phyloP scores from a whole-genome alignment of 202 grass and related monocot genomes.

The Setaria viridis region DNA sequence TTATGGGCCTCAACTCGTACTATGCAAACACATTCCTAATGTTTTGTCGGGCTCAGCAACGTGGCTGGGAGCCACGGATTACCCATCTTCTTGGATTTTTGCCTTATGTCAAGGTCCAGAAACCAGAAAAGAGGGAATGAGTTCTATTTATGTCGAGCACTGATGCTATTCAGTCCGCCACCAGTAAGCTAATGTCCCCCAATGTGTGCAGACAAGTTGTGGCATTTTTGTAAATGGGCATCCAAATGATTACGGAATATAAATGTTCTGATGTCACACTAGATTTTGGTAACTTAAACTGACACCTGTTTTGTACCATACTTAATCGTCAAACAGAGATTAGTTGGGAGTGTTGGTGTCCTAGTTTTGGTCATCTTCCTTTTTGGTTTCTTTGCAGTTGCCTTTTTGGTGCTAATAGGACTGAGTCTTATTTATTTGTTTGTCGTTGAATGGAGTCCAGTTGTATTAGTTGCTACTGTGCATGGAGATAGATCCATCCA shows the following conservation, averaged over 20 bases:
- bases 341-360: conserved; percentile 47
- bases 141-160: conserved; percentile 10
- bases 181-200: conserved; percentile 38
- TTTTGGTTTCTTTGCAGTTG: conserved; percentile 40
- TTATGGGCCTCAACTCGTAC: conserved; percentile 91
- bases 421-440: conserved; percentile 47
- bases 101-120: conserved; percentile 87
- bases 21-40: conserved; percentile 91
- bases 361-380: conserved; percentile 39
- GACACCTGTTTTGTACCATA: conserved; percentile 76
- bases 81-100: conserved; percentile 66
- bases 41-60: conserved; percentile 90
- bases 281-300: conserved; percentile 69
- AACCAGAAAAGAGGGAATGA: conserved; percentile 79
- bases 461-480: conserved; percentile 39
- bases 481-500: conserved; percentile 34
- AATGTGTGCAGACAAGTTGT: conserved; percentile 27
- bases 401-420: conserved; percentile 40
- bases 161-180: conserved; percentile 29
- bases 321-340: conserved; percentile 50
- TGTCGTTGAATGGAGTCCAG: conserved; percentile 32
- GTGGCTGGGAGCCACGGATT: conserved; percentile 69
- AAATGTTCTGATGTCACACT: conserved; percentile 62
- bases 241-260: conserved; percentile 57
- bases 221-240: conserved; percentile 60